A percentile compares a stretch with the other conserved stretches of the same genome.
phyloP scores from a whole-genome alignment of 306 rosid species.

The Glycyrrhiza uralensis region DNA sequence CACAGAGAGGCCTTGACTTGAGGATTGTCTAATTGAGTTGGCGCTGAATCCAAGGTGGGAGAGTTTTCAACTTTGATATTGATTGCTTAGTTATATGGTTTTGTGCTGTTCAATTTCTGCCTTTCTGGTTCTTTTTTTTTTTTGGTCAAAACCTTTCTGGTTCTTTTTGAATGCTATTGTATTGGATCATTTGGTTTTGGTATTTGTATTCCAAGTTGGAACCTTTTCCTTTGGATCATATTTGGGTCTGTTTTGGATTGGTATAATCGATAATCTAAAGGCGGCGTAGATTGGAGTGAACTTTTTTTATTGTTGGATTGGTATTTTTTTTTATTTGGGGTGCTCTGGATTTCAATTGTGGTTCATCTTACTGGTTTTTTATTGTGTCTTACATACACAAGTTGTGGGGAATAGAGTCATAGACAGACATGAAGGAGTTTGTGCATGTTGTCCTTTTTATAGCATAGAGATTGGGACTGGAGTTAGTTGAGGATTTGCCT shows the following conservation, averaged over 20 bases:
- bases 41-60: constrained; percentile 36
- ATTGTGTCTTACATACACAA: not conserved
- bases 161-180: not conserved
- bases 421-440: constrained; percentile 3
- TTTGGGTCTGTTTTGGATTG: constrained; percentile 24
- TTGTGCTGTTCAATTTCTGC: constrained; percentile 15
- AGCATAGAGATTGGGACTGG: not conserved
- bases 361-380: not conserved
- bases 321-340: not conserved
- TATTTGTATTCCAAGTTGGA: constrained; percentile 12
- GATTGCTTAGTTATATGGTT: not conserved
- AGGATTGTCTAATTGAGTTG: constrained; percentile 21
- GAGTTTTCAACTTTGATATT: not conserved
- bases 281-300: not conserved
- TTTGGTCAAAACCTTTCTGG: too few relatives aligned
- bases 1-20: not conserved
- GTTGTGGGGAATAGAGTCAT: not conserved
- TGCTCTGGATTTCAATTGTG: constrained; percentile 24
- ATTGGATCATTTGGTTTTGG: constrained; percentile 28
- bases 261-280: not conserved
- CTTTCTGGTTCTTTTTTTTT: not conserved
- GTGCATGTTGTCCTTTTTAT: not conserved
- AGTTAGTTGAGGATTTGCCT: not conserved
- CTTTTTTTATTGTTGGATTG: not conserved
- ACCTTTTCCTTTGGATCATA: not conserved